Conservation (phyloP, 2,329 filamentous ascomycete species). For the Verticillium alfalfae region DNA sequence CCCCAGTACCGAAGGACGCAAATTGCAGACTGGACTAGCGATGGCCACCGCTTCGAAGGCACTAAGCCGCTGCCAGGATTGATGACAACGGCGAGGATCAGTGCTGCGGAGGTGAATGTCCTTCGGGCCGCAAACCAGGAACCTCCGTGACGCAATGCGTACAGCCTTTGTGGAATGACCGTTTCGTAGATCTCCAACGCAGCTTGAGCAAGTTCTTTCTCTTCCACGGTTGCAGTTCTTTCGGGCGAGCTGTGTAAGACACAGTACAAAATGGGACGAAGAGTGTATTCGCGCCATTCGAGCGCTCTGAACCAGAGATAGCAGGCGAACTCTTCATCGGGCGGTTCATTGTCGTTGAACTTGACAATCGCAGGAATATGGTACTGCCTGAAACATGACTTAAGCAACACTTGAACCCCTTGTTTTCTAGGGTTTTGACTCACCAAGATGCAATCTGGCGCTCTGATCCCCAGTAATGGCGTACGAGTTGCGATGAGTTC, state of each 20-base stretch:
- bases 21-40: not conserved
- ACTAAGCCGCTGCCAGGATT: not conserved
- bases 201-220: constrained; percentile 5
- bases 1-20: not conserved
- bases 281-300: constrained; percentile 9
- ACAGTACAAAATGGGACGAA: constrained; percentile 10
- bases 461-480: constrained; percentile 10
- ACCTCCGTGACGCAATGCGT: constrained; percentile 6
- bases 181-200: constrained; percentile 5
- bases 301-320: constrained; percentile 8
- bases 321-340: constrained; percentile 10
- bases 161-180: constrained; percentile 3
- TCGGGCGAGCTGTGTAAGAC: constrained; percentile 4
- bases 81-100: constrained; percentile 5
- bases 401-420: not conserved
- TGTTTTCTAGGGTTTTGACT: not conserved
- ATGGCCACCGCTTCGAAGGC: constrained; percentile 1
- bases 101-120: constrained; percentile 3
- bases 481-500: constrained; percentile 1
- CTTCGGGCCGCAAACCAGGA: constrained; percentile 8
- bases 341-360: constrained; percentile 3
- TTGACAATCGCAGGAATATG: constrained; percentile 9
- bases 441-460: constrained; percentile 5
- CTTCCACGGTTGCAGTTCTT: not conserved
- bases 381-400: constrained; percentile 2